Percentiles rank a stretch among this genome's conserved stretches.
Conservation (phyloP, 169 alveolate genomes). For the Cyclospora cayetanensis region DNA sequence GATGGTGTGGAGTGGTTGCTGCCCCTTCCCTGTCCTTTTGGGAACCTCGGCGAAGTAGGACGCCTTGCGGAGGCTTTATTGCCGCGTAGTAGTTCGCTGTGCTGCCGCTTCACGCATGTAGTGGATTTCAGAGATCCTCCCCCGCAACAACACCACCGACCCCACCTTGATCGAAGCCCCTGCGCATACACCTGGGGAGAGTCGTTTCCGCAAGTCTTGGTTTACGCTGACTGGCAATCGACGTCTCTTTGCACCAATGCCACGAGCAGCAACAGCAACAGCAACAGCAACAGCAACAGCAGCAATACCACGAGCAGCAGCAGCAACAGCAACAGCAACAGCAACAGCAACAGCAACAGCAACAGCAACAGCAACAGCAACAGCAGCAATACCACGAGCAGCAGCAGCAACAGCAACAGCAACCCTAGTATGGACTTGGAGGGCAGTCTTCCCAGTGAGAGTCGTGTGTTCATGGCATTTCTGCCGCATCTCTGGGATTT, state of each 20-base stretch:
- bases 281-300: no score
- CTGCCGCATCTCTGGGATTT: background rate
- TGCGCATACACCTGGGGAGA: no score
- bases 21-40: background rate
- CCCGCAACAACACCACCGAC: background rate
- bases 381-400: slow-evolving; percentile 10
- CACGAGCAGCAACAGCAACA: no score
- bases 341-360: background rate
- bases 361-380: background rate
- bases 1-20: background rate
- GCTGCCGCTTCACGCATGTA: background rate
- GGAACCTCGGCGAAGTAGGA: background rate
- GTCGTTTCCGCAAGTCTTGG: no score
- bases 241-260: no score
- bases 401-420: background rate
- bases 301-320: no score
- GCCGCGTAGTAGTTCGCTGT: no score
- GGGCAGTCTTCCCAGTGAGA: no score
- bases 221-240: no score
- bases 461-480: background rate
- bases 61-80: no score
- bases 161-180: no score
- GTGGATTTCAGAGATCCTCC: background rate
- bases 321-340: slow-evolving; percentile 13
- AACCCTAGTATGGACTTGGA: background rate